A percentile compares a stretch with the other conserved stretches of the same genome.
Conservation (phyloP, 441 rosid genomes). For the Gossypium schwendimanii region DNA sequence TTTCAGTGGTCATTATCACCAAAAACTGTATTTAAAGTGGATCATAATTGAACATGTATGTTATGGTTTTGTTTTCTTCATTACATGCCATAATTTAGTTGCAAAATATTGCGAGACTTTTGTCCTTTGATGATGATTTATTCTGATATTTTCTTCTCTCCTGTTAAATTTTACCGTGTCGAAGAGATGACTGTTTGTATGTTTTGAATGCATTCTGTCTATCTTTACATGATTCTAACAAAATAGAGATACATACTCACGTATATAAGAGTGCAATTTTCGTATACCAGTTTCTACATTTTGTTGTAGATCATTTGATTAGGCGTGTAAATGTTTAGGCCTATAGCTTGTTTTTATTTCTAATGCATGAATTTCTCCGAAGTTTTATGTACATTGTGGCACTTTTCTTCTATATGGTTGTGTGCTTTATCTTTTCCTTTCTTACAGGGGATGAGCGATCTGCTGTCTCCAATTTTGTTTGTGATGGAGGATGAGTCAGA, state of each 20-base stretch:
- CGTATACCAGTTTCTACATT: not conserved
- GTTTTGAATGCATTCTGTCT: not conserved
- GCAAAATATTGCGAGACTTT: not conserved
- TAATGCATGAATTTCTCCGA: not conserved
- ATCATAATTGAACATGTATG: not conserved
- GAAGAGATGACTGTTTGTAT: not conserved
- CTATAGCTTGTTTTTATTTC: not conserved
- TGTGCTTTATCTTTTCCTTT: not conserved
- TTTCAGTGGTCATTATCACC: not conserved
- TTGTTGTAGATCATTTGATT: not conserved
- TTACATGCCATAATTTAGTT: not conserved
- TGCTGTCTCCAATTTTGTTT: slow-evolving; percentile 83
- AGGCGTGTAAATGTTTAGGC: not conserved
- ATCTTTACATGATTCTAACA: not conserved
- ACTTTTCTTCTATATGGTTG: not conserved
- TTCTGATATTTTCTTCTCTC: not conserved
- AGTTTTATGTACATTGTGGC: not conserved
- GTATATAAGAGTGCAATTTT: not conserved
- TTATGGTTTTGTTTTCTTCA: not conserved
- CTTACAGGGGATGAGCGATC: slow-evolving; percentile 95
- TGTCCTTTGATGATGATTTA: not conserved
- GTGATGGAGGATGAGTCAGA: slow-evolving; percentile 88
- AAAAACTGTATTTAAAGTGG: not conserved
- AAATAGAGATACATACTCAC: not conserved
- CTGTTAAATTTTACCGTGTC: not conserved